A percentile compares a stretch with the other conserved stretches of the same genome.
These are phyloP conservation scores for Lactifluus hygrophoroides DNA, from an alignment of 768 basidiomycete species.

Conservation along the genomic window DNA sequence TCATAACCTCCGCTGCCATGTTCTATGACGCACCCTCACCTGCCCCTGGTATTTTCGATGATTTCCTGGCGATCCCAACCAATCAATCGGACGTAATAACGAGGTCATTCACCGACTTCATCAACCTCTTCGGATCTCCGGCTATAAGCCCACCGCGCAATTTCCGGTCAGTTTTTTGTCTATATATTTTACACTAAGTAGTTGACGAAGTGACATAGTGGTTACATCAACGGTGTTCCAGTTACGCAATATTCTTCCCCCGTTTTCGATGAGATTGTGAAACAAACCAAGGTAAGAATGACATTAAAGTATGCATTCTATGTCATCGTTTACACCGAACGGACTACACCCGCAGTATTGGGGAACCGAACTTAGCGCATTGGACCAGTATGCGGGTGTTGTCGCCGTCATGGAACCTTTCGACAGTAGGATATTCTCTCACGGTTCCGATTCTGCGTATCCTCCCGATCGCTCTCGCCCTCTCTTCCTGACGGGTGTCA, in stretches of 20 bases:
- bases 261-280: neutral
- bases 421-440: neutral
- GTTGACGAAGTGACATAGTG: too few species aligned
- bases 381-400: neutral
- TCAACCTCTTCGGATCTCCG: too few species aligned
- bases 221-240: too few species aligned
- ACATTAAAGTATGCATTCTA: too few species aligned
- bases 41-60: slow-evolving; percentile 19
- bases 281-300: neutral
- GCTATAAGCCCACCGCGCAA: too few species aligned
- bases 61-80: slow-evolving; percentile 13
- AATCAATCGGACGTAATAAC: neutral
- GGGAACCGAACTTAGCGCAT: neutral
- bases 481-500: neutral
- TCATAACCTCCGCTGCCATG: neutral
- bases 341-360: too few species aligned
- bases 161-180: too few species aligned
- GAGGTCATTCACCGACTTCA: neutral
- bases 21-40: too few species aligned
- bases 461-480: too few species aligned
- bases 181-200: too few species aligned
- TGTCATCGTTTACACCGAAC: too few species aligned
- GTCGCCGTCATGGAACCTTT: neutral
- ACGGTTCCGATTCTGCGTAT: too few species aligned
- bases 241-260: neutral